Conservation (phyloP, 106 monocot genomes). For the Platanthera zijinensis region DNA sequence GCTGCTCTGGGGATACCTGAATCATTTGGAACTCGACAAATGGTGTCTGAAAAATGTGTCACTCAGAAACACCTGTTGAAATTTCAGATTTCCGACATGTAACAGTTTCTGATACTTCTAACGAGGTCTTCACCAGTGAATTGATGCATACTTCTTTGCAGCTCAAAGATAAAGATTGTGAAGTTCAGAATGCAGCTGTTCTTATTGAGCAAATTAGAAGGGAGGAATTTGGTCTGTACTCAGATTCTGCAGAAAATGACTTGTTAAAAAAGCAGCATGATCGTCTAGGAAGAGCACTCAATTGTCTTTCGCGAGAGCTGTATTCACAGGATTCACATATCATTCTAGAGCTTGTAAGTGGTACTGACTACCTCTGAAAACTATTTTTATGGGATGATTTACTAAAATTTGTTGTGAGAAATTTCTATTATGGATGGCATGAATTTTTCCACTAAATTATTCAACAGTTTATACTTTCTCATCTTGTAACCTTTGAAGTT, state of each 20-base stretch:
- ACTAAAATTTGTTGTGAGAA: no score
- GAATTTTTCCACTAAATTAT: background rate
- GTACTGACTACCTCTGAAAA: no score
- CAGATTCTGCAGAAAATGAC: constrained; percentile 25
- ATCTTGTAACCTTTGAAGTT: no score
- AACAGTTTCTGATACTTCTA: background rate
- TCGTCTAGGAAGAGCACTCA: constrained; percentile 56
- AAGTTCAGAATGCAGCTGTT: constrained; percentile 19
- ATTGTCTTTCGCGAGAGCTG: constrained; percentile 58
- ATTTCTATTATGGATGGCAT: background rate
- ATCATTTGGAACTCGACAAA: background rate
- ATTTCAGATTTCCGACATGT: no score
- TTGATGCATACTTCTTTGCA: background rate
- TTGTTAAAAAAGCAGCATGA: constrained; percentile 63
- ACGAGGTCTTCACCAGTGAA: background rate
- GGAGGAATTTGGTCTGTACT: constrained; percentile 60
- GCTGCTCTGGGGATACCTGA: constrained; percentile 6
- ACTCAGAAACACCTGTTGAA: background rate
- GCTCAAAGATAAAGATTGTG: background rate
- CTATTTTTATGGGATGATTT: no score
- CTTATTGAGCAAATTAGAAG: constrained; percentile 47
- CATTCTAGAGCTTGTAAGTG: constrained; percentile 54
- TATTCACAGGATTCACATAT: constrained; percentile 76
- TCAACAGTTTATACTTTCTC: background rate
- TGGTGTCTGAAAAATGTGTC: background rate